Percentiles rank a stretch among this genome's conserved stretches.
Evolutionary conservation across 2,329 filamentous ascomycete species (phyloP).

Genomic region (Hansfordia pulvinata): DNA sequence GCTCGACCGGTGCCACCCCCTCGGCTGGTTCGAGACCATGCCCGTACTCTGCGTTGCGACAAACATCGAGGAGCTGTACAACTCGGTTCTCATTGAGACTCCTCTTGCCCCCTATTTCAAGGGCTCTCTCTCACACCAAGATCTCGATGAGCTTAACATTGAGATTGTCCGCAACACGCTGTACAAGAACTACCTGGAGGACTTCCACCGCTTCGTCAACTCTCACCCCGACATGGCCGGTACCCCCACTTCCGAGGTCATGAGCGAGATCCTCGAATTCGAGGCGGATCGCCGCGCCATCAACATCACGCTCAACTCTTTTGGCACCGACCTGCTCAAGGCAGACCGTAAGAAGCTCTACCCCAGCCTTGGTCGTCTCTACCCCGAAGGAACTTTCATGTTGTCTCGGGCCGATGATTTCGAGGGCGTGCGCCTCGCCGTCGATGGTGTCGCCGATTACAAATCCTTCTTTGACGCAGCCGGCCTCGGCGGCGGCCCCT

Average conservation of each 20-base stretch:
- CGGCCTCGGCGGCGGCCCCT: conserved; percentile 57
- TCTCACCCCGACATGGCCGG: conserved; percentile 73
- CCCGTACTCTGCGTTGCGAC: conserved; percentile 95
- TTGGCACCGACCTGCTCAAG: conserved; percentile 92
- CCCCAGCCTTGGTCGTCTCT: conserved; percentile 78
- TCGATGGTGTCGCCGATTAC: conserved; percentile 88
- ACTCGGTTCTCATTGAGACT: conserved; percentile 93
- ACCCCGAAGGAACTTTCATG: conserved; percentile 91
- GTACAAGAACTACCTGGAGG: conserved; percentile 99
- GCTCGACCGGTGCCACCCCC: conserved; percentile 85
- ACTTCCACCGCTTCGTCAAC: conserved; percentile 93
- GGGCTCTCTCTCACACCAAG: conserved; percentile 86
- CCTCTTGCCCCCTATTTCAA: conserved; percentile 96
- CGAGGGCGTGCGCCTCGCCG: conserved; percentile 83
- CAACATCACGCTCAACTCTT: conserved; percentile 98
- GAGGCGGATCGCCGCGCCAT: conserved; percentile 94
- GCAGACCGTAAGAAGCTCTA: conserved; percentile 92
- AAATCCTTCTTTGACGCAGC: conserved; percentile 92
- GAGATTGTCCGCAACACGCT: conserved; percentile 97
- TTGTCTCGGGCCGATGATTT: conserved; percentile 88
- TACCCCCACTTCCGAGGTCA: conserved; percentile 84
- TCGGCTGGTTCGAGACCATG: conserved; percentile 99
- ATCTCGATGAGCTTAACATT: conserved; percentile 96
- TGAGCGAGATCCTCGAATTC: conserved; percentile 92
- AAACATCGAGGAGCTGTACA: conserved; percentile 98